A percentile compares a stretch with the other conserved stretches of the same genome.
Conservation (phyloP, 164 flowering plant species). For the Umbilicus rupestris region DNA sequence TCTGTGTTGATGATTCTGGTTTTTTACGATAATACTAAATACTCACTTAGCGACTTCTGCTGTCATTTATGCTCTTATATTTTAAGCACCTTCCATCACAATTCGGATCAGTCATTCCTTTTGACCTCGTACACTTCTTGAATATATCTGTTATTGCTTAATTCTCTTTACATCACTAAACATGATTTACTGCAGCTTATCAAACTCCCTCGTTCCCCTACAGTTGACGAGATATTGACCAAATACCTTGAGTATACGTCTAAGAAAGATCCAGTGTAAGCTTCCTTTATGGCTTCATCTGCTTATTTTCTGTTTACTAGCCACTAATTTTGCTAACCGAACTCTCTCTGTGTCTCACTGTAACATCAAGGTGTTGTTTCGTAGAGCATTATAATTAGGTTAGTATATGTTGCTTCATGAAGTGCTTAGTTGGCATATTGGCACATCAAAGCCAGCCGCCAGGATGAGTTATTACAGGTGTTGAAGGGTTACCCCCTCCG, state of each 20-base stretch:
- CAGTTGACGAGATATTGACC: slow-evolving; percentile 66
- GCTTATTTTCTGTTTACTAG: not conserved
- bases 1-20: not conserved
- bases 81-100: not conserved
- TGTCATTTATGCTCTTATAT: too few relatives aligned
- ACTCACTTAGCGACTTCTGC: too few relatives aligned
- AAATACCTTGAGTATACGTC: slow-evolving; percentile 56
- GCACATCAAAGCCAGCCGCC: not conserved
- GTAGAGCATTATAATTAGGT: not conserved
- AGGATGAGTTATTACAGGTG: not conserved
- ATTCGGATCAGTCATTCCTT: not conserved
- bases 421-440: too few relatives aligned
- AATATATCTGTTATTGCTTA: not conserved
- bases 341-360: not conserved
- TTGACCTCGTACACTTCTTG: not conserved
- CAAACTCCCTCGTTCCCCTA: slow-evolving; percentile 74
- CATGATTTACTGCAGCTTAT: slow-evolving; percentile 48
- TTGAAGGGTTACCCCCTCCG: not conserved
- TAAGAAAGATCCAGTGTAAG: slow-evolving; percentile 76
- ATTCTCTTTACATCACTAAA: not conserved
- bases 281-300: slow-evolving; percentile 4
- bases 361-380: not conserved
- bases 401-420: not conserved
- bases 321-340: not conserved
- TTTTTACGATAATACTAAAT: not conserved